These are phyloP conservation scores for Jamesozyma spencerorum DNA, from an alignment of 805 yeast species.

Conservation along the genomic window DNA sequence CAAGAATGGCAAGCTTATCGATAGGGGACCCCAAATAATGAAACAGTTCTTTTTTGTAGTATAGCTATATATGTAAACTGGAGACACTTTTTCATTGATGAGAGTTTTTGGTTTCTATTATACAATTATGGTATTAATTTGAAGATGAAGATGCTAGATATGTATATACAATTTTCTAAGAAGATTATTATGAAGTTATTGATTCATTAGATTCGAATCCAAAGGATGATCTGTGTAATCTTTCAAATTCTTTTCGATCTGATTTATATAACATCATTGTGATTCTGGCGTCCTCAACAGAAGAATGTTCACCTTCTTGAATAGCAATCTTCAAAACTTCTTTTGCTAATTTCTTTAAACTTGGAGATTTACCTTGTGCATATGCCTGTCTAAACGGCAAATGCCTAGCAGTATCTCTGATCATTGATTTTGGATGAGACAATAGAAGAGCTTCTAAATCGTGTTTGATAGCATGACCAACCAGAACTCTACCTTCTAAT, in stretches of 20 bases:
- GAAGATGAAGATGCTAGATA: not conserved
- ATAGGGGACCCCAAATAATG: no score
- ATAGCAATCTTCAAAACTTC: constrained; percentile 51
- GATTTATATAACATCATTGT: constrained; percentile 72
- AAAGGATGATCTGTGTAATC: constrained; percentile 17
- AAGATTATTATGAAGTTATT: not conserved
- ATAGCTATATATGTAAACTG: no score
- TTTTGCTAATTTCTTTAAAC: constrained; percentile 54
- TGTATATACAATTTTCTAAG: not conserved
- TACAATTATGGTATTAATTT: no score
- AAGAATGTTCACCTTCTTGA: constrained; percentile 70
- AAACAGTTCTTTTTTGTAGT: no score
- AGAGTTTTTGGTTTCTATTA: no score
- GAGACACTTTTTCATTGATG: no score
- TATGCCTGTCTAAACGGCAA: constrained; percentile 44
- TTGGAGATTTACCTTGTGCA: constrained; percentile 62
- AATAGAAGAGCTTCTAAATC: constrained; percentile 63
- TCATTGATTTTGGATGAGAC: constrained; percentile 53
- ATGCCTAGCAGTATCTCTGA: constrained; percentile 68
- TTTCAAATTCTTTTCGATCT: constrained; percentile 55
- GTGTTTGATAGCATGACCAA: constrained; percentile 80
- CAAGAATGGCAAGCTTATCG: constrained; percentile 12
- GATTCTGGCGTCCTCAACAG: constrained; percentile 84
- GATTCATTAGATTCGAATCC: not conserved
- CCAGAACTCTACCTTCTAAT: constrained; percentile 47